Evolutionary conservation across 768 basidiomycete species (phyloP).

Genomic region (Mycena galericulata): DNA sequence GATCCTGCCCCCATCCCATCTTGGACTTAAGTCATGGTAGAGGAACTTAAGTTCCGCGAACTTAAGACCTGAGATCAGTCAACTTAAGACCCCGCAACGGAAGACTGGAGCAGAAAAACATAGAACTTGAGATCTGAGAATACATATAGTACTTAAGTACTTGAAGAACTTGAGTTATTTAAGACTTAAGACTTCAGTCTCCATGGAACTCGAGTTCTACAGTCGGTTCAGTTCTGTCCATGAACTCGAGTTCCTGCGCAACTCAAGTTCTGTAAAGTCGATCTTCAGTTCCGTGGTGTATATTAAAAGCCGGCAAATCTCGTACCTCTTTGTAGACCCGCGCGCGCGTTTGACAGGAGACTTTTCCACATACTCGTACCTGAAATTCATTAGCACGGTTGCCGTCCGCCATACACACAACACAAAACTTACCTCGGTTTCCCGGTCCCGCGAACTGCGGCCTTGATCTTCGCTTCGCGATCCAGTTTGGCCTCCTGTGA

Average conservation of each 20-base stretch:
- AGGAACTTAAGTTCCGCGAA: too few relatives aligned
- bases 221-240: neutral
- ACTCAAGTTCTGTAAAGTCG: neutral
- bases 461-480: neutral
- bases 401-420: neutral
- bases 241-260: neutral
- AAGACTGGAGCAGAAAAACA: too few relatives aligned
- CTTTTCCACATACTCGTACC: neutral
- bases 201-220: neutral
- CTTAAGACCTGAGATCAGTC: too few relatives aligned
- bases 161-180: neutral
- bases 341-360: neutral
- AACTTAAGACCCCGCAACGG: too few relatives aligned
- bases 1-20: too few relatives aligned
- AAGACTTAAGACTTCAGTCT: neutral
- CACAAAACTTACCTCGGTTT: conserved; percentile 12
- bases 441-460: neutral
- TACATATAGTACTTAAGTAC: neutral
- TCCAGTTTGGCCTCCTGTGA: conserved; percentile 3
- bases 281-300: neutral
- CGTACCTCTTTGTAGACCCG: neutral
- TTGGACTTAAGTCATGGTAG: too few relatives aligned
- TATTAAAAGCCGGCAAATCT: neutral
- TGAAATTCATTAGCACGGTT: neutral
- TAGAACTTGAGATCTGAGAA: too few relatives aligned